phyloP scores from a whole-genome alignment of 2,329 filamentous ascomycete species.

The Cercospora sesami region DNA sequence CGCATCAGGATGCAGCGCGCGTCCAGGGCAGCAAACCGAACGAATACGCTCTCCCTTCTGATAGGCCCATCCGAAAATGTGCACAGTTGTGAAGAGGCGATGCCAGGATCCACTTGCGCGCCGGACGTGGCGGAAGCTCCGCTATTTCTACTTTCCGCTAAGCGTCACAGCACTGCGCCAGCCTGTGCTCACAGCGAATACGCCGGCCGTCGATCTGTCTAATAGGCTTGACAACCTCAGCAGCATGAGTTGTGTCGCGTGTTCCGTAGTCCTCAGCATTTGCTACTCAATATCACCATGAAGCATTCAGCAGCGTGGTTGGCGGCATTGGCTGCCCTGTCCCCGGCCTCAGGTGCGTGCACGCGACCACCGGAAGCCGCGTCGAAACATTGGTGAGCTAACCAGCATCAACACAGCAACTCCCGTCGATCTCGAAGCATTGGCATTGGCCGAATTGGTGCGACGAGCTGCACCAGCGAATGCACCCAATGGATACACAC shows the following conservation, averaged over 20 bases:
- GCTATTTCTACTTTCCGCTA: neutral
- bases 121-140: neutral
- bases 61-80: neutral
- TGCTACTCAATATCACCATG: neutral
- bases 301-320: neutral
- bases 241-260: neutral
- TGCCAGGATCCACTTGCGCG: neutral
- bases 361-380: neutral
- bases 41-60: neutral
- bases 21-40: neutral
- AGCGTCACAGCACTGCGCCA: neutral
- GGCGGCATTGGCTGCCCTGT: neutral
- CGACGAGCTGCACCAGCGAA: conserved; percentile 47
- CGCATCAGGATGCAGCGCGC: neutral
- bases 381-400: neutral
- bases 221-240: neutral
- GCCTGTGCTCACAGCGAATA: neutral
- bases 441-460: conserved; percentile 3
- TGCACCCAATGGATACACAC: conserved; percentile 70
- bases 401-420: neutral
- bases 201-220: neutral
- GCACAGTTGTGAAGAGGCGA: neutral
- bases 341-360: neutral
- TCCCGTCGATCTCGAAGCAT: neutral
- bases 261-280: neutral